phyloP scores from a whole-genome alignment of 2,329 filamentous ascomycete species.

The Neocucurbitaria cava region DNA sequence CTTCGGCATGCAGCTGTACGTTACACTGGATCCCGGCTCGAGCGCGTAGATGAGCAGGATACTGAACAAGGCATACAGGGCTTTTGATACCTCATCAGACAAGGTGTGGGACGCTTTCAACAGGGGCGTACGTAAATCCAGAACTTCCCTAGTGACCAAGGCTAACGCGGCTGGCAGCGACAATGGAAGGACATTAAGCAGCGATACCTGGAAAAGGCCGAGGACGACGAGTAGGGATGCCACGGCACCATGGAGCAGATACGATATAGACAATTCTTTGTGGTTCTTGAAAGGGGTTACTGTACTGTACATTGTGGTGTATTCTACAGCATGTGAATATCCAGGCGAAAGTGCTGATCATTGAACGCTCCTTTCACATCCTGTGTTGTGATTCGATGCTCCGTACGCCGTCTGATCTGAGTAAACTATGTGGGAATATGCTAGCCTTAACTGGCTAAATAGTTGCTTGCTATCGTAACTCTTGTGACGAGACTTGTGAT shows the following conservation, averaged over 20 bases:
- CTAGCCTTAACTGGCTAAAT: not conserved
- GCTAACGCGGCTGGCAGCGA: slow-evolving; percentile 65
- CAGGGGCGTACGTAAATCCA: slow-evolving; percentile 69
- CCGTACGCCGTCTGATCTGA: not conserved
- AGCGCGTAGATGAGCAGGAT: slow-evolving; percentile 9
- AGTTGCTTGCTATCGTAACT: not conserved
- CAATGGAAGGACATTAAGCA: slow-evolving; percentile 99
- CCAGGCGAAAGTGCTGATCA: slow-evolving; percentile 20
- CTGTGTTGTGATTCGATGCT: not conserved
- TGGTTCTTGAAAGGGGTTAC: slow-evolving; percentile 26
- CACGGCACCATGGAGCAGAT: slow-evolving; percentile 10
- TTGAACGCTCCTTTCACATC: not conserved
- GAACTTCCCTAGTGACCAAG: not conserved
- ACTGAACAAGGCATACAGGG: slow-evolving; percentile 60
- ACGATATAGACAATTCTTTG: slow-evolving; percentile 26
- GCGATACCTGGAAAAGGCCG: slow-evolving; percentile 76
- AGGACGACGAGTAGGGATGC: slow-evolving; percentile 62
- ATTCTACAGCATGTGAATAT: slow-evolving; percentile 42
- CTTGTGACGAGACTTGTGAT: not conserved
- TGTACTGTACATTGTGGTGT: slow-evolving; percentile 48
- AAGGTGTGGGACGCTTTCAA: slow-evolving; percentile 91
- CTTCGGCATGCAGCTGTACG: slow-evolving; percentile 94
- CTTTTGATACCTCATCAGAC: slow-evolving; percentile 82
- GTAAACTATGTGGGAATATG: not conserved
- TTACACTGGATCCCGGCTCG: slow-evolving; percentile 19